Percentiles rank a stretch among this genome's conserved stretches.
Conservation (phyloP, 768 basidiomycete species). For the Tricholoma flavovirens region DNA sequence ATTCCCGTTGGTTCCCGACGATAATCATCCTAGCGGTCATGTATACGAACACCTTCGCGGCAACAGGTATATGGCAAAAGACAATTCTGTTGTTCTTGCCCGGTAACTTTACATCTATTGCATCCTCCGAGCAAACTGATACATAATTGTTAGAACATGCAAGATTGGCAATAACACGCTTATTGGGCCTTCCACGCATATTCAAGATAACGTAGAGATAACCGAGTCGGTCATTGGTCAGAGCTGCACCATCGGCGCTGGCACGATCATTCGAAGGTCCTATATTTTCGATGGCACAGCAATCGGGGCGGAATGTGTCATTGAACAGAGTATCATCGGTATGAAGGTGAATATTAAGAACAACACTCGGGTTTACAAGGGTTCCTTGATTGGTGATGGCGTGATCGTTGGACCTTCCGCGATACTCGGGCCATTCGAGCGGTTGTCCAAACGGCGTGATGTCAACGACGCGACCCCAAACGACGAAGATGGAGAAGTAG, state of each 20-base stretch:
- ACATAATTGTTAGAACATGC: conserved; percentile 55
- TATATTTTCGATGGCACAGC: conserved; percentile 79
- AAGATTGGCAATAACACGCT: conserved; percentile 77
- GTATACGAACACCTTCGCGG: conserved; percentile 83
- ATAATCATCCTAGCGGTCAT: conserved; percentile 81
- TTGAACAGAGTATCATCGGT: conserved; percentile 80
- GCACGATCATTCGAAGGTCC: conserved; percentile 62
- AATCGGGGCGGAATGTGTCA: conserved; percentile 64
- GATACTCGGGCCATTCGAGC: conserved; percentile 58
- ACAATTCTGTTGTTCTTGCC: conserved; percentile 74
- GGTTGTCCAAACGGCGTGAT: conserved; percentile 55
- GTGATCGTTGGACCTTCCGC: conserved; percentile 77
- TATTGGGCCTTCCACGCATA: conserved; percentile 71
- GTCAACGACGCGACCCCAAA: conserved; percentile 27
- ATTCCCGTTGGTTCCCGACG: conserved; percentile 93
- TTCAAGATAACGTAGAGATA: conserved; percentile 64
- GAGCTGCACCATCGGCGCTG: conserved; percentile 66
- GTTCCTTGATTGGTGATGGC: conserved; percentile 78
- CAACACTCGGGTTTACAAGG: conserved; percentile 58
- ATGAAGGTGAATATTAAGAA: conserved; percentile 67
- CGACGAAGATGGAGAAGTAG: conserved; percentile 34
- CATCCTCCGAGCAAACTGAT: conserved; percentile 1
- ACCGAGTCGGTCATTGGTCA: conserved; percentile 73
- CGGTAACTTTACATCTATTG: conserved; percentile 43
- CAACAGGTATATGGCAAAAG: conserved; percentile 83